A percentile compares a stretch with the other conserved stretches of the same genome.
Evolutionary conservation across 177 flowering plant species (phyloP).

Genomic region (Vitis hybrid): DNA sequence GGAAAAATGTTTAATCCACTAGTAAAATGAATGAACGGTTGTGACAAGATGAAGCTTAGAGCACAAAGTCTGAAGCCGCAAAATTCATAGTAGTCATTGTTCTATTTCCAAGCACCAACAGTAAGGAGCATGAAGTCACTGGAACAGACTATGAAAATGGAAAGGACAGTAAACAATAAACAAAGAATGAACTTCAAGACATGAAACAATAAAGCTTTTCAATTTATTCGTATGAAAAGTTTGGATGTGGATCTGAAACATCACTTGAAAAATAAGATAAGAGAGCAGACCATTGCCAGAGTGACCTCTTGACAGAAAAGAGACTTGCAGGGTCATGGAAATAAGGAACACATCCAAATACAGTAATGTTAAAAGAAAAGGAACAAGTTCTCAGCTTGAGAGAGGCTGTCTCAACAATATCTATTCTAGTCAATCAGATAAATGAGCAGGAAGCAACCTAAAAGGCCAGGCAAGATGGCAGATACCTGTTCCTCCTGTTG

Average conservation of each 20-base stretch:
- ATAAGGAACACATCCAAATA: slow-evolving; percentile 6
- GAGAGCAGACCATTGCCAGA: background rate
- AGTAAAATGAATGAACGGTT: no score
- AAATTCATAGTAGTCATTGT: no score
- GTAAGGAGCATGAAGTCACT: no score
- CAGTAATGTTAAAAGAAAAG: slow-evolving; percentile 11
- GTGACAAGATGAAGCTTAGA: no score
- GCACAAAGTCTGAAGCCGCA: no score
- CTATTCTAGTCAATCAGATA: slow-evolving; percentile 22
- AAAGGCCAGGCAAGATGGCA: slow-evolving; percentile 19
- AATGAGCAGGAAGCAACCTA: slow-evolving; percentile 16
- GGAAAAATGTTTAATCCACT: no score
- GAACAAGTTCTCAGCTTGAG: slow-evolving; percentile 9
- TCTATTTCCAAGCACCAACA: no score
- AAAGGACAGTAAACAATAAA: background rate
- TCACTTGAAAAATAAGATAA: background rate
- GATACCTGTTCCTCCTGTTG: slow-evolving; percentile 12
- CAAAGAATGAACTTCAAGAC: background rate
- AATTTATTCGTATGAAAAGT: slow-evolving; percentile 17
- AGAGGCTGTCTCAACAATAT: slow-evolving; percentile 12
- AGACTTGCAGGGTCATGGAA: slow-evolving; percentile 12
- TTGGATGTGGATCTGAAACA: slow-evolving; percentile 6
- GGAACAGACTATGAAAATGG: background rate
- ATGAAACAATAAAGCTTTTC: slow-evolving; percentile 7
- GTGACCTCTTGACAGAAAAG: slow-evolving; percentile 14